Percentiles rank a stretch among this genome's conserved stretches.
These are phyloP conservation scores for Xylaria sp. DNA, from an alignment of 2,329 filamentous ascomycete genomes.

Conservation along the genomic window DNA sequence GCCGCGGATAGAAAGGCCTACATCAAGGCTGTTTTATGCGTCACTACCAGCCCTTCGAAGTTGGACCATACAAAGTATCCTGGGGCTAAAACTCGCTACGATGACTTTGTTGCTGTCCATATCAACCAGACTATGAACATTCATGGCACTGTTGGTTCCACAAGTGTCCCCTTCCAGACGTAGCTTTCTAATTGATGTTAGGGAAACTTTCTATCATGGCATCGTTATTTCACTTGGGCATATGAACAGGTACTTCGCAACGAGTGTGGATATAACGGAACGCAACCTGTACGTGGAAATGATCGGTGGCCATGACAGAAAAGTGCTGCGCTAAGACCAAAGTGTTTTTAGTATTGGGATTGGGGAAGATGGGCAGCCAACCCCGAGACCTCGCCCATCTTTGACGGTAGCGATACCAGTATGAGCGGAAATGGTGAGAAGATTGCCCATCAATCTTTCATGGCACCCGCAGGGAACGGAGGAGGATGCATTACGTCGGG, in stretches of 20 bases:
- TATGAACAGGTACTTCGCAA: conserved; percentile 39
- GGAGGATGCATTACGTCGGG: conserved; percentile 54
- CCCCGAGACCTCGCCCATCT: conserved; percentile 49
- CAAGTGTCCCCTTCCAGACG: background rate
- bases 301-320: background rate
- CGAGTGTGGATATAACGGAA: conserved; percentile 39
- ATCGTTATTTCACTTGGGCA: conserved; percentile 37
- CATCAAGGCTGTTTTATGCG: conserved; percentile 37
- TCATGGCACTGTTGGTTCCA: conserved; percentile 34
- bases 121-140: conserved; percentile 38
- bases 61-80: conserved; percentile 30
- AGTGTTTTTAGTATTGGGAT: conserved; percentile 44
- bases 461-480: conserved; percentile 39
- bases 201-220: conserved; percentile 38
- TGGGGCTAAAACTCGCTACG: conserved; percentile 40
- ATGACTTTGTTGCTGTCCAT: conserved; percentile 43
- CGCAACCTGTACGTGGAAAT: conserved; percentile 32
- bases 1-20: conserved; percentile 32
- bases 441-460: conserved; percentile 17
- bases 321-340: background rate
- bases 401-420: conserved; percentile 52
- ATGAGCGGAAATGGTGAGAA: conserved; percentile 49
- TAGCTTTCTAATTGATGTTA: conserved; percentile 1
- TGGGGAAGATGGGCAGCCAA: conserved; percentile 51
- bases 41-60: conserved; percentile 34